Base-by-base conservation (phyloP, 2,329 filamentous ascomycete genomes). In the Colletotrichum magnum region DNA sequence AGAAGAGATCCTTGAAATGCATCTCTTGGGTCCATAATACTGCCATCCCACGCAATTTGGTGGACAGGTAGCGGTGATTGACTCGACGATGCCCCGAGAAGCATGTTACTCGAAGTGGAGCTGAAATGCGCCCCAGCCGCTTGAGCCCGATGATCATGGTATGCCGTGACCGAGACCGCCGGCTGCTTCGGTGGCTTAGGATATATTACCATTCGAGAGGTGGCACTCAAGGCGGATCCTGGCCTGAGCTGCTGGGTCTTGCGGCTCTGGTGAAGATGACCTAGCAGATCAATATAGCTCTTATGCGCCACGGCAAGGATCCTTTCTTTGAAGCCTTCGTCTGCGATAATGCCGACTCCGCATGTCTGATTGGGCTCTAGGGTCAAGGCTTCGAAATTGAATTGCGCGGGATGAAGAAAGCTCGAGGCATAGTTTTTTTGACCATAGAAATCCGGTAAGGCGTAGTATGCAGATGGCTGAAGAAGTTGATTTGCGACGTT, bases 201-300 rank as follows among this genome's bases (percentile, higher is more conserved):
- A 73, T 88, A 89, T 45, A 89, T 85, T 41, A 86, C 79, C 74
- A 87, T 83, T 73, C 84, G 89, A 1, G 84, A 79, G 15, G 82
- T 79, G 9, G 81, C 76, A 6, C 78, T 77, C 48, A 69, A 47
- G 12, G 64, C 64, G 3, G 80, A 78, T 26, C 78, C 77, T 21
- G 76, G 76, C 70, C 82, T 83, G 18, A 77, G 76, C 18, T 81
- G 77, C 10, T 81, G 80, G 2, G 82, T 78, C 74, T 85, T 90
- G 66, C 88, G 90, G 21, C 83, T 84, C 60, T 88, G 86, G 70
- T 92, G 89, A 6, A 93, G 83, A 72, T 88, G 89, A 10, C 89
- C 81, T 4, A 95, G 81, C 7, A 95, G 85, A 71, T 94, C 90
- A 56, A 92, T 84, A 78, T 95, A 95, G 39, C 91, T 87, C 72